Percentiles rank a stretch among this genome's conserved stretches.
phyloP scores from a whole-genome alignment of 1,139 yeast species.

The Debaryomyces sp. region DNA sequence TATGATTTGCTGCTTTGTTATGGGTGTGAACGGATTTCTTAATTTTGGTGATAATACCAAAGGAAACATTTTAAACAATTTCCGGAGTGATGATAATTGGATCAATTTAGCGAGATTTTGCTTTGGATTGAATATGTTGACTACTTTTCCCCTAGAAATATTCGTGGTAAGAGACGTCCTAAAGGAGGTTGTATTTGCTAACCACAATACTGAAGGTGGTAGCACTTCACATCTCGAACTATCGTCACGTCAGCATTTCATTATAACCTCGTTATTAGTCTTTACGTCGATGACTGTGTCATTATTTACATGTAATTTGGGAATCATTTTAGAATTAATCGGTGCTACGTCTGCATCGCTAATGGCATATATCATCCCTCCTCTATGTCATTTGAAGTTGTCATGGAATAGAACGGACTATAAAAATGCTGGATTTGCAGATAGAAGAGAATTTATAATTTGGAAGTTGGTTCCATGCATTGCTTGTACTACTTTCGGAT shows the following conservation, averaged over 20 bases:
- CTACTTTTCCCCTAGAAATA: constrained; percentile 88
- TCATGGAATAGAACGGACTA: constrained; percentile 52
- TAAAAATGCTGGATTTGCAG: constrained; percentile 32
- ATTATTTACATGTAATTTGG: constrained; percentile 81
- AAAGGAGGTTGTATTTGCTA: constrained; percentile 56
- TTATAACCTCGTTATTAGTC: constrained; percentile 70
- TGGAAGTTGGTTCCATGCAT: constrained; percentile 53
- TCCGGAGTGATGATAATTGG: constrained; percentile 69
- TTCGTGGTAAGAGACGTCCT: constrained; percentile 88
- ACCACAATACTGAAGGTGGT: constrained; percentile 21
- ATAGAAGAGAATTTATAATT: constrained; percentile 31
- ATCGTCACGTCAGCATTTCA: constrained; percentile 53
- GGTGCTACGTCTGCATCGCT: constrained; percentile 94
- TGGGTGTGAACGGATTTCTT: constrained; percentile 83
- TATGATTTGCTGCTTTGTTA: constrained; percentile 72
- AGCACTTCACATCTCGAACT: constrained; percentile 45
- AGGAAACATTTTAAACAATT: constrained; percentile 87
- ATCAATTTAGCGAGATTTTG: constrained; percentile 88
- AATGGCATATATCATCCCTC: constrained; percentile 92
- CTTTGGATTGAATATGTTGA: constrained; percentile 91
- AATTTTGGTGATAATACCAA: constrained; percentile 78
- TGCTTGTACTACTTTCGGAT: constrained; percentile 70
- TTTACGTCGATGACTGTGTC: constrained; percentile 75
- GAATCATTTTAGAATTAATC: constrained; percentile 83
- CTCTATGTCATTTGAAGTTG: constrained; percentile 74